These are phyloP conservation scores for Lunularia cruciata DNA, from an alignment of 225 moss, liverwort and hornwort species.

Conservation along the genomic window DNA sequence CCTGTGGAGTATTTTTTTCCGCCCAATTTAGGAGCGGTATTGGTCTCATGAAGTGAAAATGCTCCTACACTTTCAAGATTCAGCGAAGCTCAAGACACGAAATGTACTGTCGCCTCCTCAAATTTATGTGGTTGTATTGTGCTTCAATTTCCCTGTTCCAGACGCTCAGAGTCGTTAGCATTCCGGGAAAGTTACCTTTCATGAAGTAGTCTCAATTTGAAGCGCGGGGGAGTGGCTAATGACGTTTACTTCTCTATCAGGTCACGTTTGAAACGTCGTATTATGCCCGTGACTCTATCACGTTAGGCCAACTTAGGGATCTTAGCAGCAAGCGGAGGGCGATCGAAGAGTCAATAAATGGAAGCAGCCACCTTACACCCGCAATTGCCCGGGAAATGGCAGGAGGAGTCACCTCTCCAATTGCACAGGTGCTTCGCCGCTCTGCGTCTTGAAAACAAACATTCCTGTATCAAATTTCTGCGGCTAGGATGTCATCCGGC, in stretches of 20 bases:
- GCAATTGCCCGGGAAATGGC: conserved; percentile 99
- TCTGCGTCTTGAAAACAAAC: background rate
- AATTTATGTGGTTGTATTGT: background rate
- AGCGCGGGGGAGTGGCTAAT: conserved; percentile 13
- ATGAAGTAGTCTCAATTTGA: no score
- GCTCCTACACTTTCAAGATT: conserved; percentile 91
- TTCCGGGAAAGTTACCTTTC: no score
- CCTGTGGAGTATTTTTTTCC: background rate
- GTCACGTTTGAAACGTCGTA: conserved; percentile 86
- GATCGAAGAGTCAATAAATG: conserved; percentile 96
- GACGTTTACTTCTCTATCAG: conserved; percentile 38
- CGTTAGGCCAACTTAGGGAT: conserved; percentile 91
- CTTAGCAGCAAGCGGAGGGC: conserved; percentile 95
- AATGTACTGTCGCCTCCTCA: conserved; percentile 45
- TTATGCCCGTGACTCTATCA: conserved; percentile 97
- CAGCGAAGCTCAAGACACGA: conserved; percentile 84
- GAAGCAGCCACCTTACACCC: conserved; percentile 86
- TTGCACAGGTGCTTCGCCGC: conserved; percentile 80
- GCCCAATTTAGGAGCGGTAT: conserved; percentile 13
- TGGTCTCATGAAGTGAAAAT: conserved; percentile 67
- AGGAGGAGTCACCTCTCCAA: conserved; percentile 94
- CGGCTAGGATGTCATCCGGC: background rate
- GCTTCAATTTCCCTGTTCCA: background rate
- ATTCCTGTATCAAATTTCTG: background rate
- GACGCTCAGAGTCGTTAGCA: no score